Evolutionary conservation across 768 basidiomycete genomes (phyloP), one percentile per base, ranked within the genome.

Genomic region (Panellus pusillus): DNA sequence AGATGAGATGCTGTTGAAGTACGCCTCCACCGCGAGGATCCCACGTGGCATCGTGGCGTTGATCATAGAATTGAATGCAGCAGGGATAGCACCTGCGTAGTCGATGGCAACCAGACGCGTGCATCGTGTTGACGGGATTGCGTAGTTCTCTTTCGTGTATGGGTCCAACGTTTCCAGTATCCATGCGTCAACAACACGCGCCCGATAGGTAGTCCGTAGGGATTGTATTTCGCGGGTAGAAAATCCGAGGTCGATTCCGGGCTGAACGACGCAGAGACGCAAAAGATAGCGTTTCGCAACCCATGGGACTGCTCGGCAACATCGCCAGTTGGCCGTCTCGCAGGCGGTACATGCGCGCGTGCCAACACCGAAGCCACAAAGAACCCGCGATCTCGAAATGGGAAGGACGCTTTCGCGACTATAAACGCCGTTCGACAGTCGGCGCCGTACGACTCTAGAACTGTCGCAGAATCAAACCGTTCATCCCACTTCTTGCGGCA

Each of bases 131-230:
- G 93, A 97, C 1, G 95, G 97, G 41, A 98, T 96, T 12, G 92
- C 82, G 65, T 93, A 96, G 59, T 92, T 93, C 70, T 96, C 93
- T 55, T 86, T 87, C 19, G 92, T 89, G 55, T 98, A 98, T 0
- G 95, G 94, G 65, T 98, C 96, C 43, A 98, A 80, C 4, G 96
- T 98, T 74, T 99, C 94, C 63, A 97, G 71, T 29, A 96, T 84
- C 97, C 97, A 99, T 2, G 90, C 96, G 63, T 98, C 94, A 6
- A 99, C 72, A 60, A 86, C 31, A 93, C 75, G 13, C 89, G 83
- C 2, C 93, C 96, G 14, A 91, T 75, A 0, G 92, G 91, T 9
- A 92, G 77, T 1, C 53, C 63, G 47, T 82, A 81, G 0, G 91
- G 76, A 68, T 98, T 98, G 68, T 90, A 88, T 66, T 91, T 93